phyloP scores from a whole-genome alignment of 768 basidiomycete genomes.

The Agaricus sinodeliciosus region DNA sequence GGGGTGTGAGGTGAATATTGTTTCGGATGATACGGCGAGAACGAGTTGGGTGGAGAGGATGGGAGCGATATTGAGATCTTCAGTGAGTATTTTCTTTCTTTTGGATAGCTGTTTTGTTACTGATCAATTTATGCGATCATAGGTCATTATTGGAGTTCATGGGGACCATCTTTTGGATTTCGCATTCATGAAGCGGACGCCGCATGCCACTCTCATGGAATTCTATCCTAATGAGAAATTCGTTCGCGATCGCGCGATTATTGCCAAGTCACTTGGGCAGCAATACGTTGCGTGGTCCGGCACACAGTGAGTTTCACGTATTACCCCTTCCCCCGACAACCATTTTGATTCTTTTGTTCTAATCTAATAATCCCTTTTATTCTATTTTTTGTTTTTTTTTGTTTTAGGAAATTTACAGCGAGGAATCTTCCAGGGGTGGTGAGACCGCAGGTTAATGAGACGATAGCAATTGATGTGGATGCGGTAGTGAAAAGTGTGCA shows the following conservation, averaged over 20 bases:
- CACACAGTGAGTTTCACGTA: conserved; percentile 22
- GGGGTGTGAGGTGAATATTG: conserved; percentile 50
- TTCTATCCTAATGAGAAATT: conserved; percentile 68
- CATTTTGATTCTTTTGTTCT: not conserved
- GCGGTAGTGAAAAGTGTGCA: conserved; percentile 34
- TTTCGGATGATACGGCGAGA: conserved; percentile 40
- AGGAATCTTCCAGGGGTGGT: conserved; percentile 27
- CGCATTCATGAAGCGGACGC: conserved; percentile 60
- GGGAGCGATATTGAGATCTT: conserved; percentile 59
- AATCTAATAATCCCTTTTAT: not conserved
- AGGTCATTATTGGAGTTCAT: conserved; percentile 59
- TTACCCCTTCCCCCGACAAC: not conserved
- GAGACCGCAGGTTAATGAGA: conserved; percentile 8
- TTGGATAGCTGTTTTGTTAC: no score
- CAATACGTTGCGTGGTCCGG: conserved; percentile 57
- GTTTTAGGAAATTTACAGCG: conserved; percentile 28
- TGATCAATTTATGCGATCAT: conserved; percentile 6
- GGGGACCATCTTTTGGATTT: conserved; percentile 60
- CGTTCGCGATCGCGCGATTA: conserved; percentile 53
- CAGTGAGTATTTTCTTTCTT: conserved; percentile 35
- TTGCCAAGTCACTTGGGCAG: conserved; percentile 46
- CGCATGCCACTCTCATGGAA: conserved; percentile 64
- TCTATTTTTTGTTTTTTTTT: no score
- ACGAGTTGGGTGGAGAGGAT: conserved; percentile 59
- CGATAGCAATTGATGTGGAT: conserved; percentile 31